Evolutionary conservation across 2,329 filamentous ascomycete genomes (phyloP).

Genomic region (Aspergillus ochraceoroseus): DNA sequence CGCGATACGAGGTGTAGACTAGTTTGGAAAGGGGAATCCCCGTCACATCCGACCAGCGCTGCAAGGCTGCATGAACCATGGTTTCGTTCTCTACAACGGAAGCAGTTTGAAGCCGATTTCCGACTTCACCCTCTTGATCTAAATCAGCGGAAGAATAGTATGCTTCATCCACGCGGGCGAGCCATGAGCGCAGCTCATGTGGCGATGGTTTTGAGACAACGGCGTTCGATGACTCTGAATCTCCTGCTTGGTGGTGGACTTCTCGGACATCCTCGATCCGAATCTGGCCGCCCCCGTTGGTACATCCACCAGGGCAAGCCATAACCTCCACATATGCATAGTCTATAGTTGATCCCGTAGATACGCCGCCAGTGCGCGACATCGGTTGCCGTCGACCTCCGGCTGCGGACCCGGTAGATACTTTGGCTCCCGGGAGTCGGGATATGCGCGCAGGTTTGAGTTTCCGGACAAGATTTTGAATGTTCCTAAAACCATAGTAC

Average conservation of each 20-base stretch:
- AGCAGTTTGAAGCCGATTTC: conserved; percentile 26
- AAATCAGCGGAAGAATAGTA: conserved; percentile 75
- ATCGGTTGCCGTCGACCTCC: conserved; percentile 28
- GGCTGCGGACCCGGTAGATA: conserved; percentile 34
- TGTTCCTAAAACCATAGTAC: conserved; percentile 97
- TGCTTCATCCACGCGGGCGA: conserved; percentile 76
- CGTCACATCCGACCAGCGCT: conserved; percentile 70
- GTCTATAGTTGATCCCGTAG: conserved; percentile 48
- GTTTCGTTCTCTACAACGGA: conserved; percentile 27
- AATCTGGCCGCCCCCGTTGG: conserved; percentile 93
- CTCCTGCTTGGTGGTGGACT: conserved; percentile 15
- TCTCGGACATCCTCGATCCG: conserved; percentile 71
- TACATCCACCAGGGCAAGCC: conserved; percentile 98
- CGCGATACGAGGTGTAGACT: conserved; percentile 79
- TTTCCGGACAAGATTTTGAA: conserved; percentile 92
- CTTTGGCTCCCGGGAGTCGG: conserved; percentile 71
- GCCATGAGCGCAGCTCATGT: conserved; percentile 80
- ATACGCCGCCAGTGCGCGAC: conserved; percentile 33
- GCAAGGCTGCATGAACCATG: conserved; percentile 60
- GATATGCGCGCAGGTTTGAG: conserved; percentile 75
- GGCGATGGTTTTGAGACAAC: conserved; percentile 60
- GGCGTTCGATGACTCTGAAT: conserved; percentile 20
- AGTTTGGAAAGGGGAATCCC: conserved; percentile 66
- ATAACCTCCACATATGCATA: conserved; percentile 97
- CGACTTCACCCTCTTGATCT: conserved; percentile 45